Conservation (phyloP, 768 basidiomycete genomes). For the Daedaleopsis nitida region DNA sequence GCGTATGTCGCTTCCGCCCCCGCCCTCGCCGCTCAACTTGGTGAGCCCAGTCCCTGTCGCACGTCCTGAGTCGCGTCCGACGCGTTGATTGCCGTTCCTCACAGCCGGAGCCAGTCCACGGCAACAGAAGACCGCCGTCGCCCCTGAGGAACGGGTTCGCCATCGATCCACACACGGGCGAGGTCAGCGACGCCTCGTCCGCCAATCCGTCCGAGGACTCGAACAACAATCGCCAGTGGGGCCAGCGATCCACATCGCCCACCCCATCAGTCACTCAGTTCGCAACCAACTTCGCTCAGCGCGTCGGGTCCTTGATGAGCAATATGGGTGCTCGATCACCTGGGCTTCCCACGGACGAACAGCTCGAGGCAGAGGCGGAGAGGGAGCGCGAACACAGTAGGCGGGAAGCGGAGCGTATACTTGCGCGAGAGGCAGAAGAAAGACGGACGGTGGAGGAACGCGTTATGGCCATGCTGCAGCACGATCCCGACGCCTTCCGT, state of each 20-base stretch:
- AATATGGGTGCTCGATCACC: slow-evolving; percentile 39
- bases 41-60: slow-evolving; percentile 29
- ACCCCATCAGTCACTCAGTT: slow-evolving; percentile 73
- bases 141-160: slow-evolving; percentile 69
- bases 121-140: slow-evolving; percentile 61
- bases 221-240: slow-evolving; percentile 43
- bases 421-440: slow-evolving; percentile 71
- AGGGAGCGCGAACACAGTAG: slow-evolving; percentile 75
- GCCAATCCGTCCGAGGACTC: slow-evolving; percentile 37
- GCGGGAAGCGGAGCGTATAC: slow-evolving; percentile 76
- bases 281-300: slow-evolving; percentile 73
- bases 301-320: slow-evolving; percentile 68
- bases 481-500: slow-evolving; percentile 39
- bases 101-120: slow-evolving; percentile 49
- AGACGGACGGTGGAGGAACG: slow-evolving; percentile 65
- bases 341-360: slow-evolving; percentile 64
- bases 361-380: slow-evolving; percentile 80
- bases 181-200: slow-evolving; percentile 34
- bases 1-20: slow-evolving; percentile 40
- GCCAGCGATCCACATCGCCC: slow-evolving; percentile 58
- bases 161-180: slow-evolving; percentile 57
- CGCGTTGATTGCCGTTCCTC: slow-evolving; percentile 13
- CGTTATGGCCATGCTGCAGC: slow-evolving; percentile 73
- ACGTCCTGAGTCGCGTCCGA: neutral
- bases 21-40: slow-evolving; percentile 42